Evolutionary conservation across 2,329 filamentous ascomycete species (phyloP), one percentile per base, ranked within the genome.

Genomic region (Talaromyces rugulosus): DNA sequence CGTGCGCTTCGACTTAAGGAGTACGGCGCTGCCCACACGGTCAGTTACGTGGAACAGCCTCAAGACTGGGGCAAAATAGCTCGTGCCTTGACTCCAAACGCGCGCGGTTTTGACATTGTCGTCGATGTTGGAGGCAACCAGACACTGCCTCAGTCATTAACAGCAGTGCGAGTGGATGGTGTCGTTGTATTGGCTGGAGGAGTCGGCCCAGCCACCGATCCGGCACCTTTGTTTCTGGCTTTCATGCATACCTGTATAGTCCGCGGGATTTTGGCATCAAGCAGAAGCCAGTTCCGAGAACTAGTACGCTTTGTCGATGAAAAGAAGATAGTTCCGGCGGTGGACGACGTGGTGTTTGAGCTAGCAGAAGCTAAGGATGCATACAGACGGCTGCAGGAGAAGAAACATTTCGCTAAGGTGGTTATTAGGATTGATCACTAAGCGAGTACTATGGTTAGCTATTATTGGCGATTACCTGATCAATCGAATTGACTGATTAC

Each of bases 1-100:
- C 87, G 86, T 68, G 79, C 81, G 0, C 66, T 81, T 31, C 70
- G 71, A 31, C 75, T 87, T 14, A 82, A 82, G 71, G 80, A 82
- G 64, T 74, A 81, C 8, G 77, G 78, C 9, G 78, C 73, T 0
- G 73, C 77, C 44, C 63, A 78, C 58, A 67, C 64, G 0, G 76
- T 83, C 69, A 83, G 82, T 67, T 82, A 82, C 68, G 74, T 74
- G 67, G 3, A 72, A 66, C 2, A 73, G 6, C 74, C 75, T 0
- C 58, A 53, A 3, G 75, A 78, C 56, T 80, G 80, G 79, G 71
- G 67, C 0, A 61, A 68, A 2, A 75, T 80, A 62, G 77, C 77
- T 4, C 68, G 71, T 33, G 64, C 64, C 2, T 67, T 81, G 51
- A 81, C 79, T 0, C 60, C 60, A 1, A 63, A 73, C 11, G 77